These are phyloP conservation scores for Fraxinus pennsylvanica DNA, from an alignment of 257 asterid species.

Conservation along the genomic window DNA sequence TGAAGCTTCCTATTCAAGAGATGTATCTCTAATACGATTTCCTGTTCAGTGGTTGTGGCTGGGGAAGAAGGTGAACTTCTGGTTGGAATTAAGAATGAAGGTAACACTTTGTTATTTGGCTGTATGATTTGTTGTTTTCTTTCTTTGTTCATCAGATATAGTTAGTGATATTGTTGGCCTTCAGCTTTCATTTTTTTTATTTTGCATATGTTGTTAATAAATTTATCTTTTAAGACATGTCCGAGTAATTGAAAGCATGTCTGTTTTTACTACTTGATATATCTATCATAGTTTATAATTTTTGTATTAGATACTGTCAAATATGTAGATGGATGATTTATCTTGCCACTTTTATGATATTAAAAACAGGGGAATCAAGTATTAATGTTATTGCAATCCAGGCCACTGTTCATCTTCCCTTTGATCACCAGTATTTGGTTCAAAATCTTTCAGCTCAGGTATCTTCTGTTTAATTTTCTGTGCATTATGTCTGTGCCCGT, in stretches of 20 bases:
- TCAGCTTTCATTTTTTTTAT: not conserved
- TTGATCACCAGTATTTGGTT: conserved; percentile 68
- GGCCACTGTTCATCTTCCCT: conserved; percentile 87
- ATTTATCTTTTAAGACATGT: conserved; percentile 7
- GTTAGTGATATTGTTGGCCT: not conserved
- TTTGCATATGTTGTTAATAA: not conserved
- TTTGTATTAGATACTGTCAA: not conserved
- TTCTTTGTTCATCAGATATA: not conserved
- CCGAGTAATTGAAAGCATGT: not conserved
- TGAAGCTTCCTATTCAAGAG: not conserved
- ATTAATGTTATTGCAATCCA: conserved; percentile 77
- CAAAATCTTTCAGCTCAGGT: conserved; percentile 96
- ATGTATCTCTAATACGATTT: conserved; percentile 23
- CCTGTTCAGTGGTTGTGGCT: conserved; percentile 64
- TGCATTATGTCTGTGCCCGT: not conserved
- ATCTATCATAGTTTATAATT: conserved; percentile 5
- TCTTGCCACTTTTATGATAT: conserved; percentile 14
- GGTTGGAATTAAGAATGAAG: conserved; percentile 88
- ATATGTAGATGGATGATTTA: conserved; percentile 17
- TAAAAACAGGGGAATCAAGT: conserved; percentile 64
- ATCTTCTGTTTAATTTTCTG: conserved; percentile 24
- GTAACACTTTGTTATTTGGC: conserved; percentile 46
- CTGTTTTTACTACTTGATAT: not conserved
- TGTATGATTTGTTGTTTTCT: not conserved
- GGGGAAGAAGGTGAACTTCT: conserved; percentile 92